These are phyloP conservation scores for Citrullus mucosospermus DNA, from an alignment of 306 rosid genomes.

Conservation along the genomic window DNA sequence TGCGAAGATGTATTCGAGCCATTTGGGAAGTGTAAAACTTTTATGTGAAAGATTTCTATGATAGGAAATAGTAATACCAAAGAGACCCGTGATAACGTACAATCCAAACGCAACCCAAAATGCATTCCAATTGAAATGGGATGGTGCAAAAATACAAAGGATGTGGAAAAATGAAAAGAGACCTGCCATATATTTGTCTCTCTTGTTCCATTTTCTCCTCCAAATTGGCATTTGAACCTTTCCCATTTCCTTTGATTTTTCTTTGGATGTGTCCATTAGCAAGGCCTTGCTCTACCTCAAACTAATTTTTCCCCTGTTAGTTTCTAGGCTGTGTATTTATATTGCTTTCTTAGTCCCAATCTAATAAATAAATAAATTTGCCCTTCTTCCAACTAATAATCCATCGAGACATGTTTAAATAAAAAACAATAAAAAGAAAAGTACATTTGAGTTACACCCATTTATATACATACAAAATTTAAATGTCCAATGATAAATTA, in stretches of 20 bases:
- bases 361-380: no score
- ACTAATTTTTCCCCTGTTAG: neutral
- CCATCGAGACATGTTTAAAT: no score
- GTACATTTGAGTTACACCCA: no score
- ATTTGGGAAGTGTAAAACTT: slow-evolving; percentile 80
- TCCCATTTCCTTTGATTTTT: neutral
- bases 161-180: slow-evolving; percentile 43
- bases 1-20: slow-evolving; percentile 73
- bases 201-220: neutral
- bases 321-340: neutral
- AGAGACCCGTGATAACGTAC: slow-evolving; percentile 48
- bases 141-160: slow-evolving; percentile 53
- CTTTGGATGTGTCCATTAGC: neutral
- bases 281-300: neutral
- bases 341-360: neutral
- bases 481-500: no score
- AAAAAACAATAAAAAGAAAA: no score
- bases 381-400: no score
- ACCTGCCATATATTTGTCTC: slow-evolving; percentile 33
- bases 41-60: slow-evolving; percentile 76
- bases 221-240: neutral
- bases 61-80: slow-evolving; percentile 59
- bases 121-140: slow-evolving; percentile 50
- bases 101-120: slow-evolving; percentile 44
- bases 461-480: no score